Conservation (phyloP, 106 monocot genomes). For the Phalaenopsis equestris region DNA sequence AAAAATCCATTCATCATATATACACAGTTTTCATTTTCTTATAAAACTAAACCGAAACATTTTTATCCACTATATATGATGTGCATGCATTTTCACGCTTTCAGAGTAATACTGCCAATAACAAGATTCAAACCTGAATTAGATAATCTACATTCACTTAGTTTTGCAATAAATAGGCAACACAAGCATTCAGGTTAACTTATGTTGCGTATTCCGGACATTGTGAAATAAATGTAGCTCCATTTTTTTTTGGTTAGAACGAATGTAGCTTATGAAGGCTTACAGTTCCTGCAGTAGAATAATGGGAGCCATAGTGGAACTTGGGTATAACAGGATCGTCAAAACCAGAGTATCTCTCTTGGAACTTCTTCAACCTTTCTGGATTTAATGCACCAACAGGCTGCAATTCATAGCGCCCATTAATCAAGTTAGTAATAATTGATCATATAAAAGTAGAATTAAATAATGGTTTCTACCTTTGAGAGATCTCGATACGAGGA, state of each 20-base stretch:
- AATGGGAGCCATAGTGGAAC: constrained; percentile 98
- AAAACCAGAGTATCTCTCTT: constrained; percentile 87
- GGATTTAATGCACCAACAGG: constrained; percentile 93
- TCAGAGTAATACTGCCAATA: not conserved
- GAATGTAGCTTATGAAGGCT: constrained; percentile 6
- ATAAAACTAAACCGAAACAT: not conserved
- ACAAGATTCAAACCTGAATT: not conserved
- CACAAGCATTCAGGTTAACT: not conserved
- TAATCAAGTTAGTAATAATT: not conserved
- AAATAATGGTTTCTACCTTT: constrained; percentile 41
- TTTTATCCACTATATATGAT: constrained; percentile 1
- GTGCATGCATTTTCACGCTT: not conserved
- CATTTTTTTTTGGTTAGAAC: not conserved
- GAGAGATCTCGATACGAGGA: constrained; percentile 86
- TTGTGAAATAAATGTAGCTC: too few species aligned
- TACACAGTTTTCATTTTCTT: not conserved
- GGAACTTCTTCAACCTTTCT: constrained; percentile 78
- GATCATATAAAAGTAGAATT: not conserved
- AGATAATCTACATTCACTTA: not conserved
- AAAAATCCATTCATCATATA: not conserved
- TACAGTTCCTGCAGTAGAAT: constrained; percentile 97
- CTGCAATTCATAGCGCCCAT: constrained; percentile 25
- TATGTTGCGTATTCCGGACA: not conserved
- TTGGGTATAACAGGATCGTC: constrained; percentile 97
- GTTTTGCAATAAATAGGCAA: not conserved